Conservation (phyloP, 495 filamentous ascomycete species). For the Melanomma pulvis-pyrius region DNA sequence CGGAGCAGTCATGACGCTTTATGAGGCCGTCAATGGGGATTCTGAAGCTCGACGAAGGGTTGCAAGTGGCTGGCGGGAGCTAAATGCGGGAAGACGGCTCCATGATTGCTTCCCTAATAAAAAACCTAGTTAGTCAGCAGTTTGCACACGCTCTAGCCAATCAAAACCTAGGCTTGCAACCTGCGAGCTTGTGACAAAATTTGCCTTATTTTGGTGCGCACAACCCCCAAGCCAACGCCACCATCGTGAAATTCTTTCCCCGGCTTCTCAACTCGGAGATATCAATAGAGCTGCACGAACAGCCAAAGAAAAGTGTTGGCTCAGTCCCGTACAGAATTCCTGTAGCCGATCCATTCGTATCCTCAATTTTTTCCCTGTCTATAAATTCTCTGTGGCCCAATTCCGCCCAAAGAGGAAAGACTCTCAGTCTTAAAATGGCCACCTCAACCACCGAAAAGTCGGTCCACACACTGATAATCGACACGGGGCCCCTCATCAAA, state of each 20-base stretch:
- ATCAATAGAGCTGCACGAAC: background rate
- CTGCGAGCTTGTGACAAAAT: background rate
- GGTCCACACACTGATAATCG: slow-evolving; percentile 82
- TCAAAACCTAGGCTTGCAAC: background rate
- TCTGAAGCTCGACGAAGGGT: slow-evolving; percentile 2
- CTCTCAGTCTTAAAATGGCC: slow-evolving; percentile 9
- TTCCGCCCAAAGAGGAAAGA: background rate
- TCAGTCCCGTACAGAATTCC: background rate
- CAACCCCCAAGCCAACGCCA: slow-evolving; percentile 7
- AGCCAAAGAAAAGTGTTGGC: background rate
- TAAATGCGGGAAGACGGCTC: slow-evolving; percentile 21
- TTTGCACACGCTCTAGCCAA: no score
- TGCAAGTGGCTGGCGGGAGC: slow-evolving; percentile 19
- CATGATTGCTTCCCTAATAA: background rate
- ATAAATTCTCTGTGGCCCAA: background rate
- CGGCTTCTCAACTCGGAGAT: background rate
- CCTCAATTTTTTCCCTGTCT: background rate
- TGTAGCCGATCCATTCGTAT: background rate
- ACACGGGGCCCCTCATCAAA: slow-evolving; percentile 88
- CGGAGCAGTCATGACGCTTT: background rate
- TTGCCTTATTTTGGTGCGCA: slow-evolving; percentile 12
- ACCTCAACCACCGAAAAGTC: slow-evolving; percentile 54
- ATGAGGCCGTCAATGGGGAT: background rate
- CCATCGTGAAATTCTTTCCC: background rate
- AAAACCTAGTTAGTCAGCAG: no score